Evolutionary conservation across 495 filamentous ascomycete species (phyloP).

Genomic region (Achaetomiella virescens): DNA sequence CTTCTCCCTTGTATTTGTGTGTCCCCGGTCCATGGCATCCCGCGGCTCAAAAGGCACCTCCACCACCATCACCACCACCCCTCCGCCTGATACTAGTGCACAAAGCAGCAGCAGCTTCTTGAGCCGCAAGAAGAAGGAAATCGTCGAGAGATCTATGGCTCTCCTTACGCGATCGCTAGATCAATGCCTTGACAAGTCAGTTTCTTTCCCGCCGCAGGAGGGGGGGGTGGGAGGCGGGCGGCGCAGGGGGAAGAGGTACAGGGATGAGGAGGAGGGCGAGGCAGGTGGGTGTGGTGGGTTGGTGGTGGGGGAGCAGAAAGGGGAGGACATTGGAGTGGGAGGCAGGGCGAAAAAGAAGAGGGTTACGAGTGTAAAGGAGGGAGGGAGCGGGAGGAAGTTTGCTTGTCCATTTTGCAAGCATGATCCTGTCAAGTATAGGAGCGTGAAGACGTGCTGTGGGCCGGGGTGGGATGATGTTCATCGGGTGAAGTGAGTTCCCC

Average conservation of each 20-base stretch:
- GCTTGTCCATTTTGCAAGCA: conserved; percentile 43
- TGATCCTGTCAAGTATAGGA: conserved; percentile 30
- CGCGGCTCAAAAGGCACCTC: conserved; percentile 18
- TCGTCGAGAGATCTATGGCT: conserved; percentile 30
- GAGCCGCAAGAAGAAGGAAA: conserved; percentile 25
- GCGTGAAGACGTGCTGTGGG: conserved; percentile 34
- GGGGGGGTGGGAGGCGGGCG: neutral
- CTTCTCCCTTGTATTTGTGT: conserved; percentile 15
- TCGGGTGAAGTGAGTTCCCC: conserved; percentile 36
- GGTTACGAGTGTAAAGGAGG: conserved; percentile 7
- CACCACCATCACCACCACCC: conserved; percentile 12
- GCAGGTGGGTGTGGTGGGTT: neutral
- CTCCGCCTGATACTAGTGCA: neutral
- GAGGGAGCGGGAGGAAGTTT: conserved; percentile 18
- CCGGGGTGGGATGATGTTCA: conserved; percentile 40
- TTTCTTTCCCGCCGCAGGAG: conserved; percentile 11
- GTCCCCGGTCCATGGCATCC: conserved; percentile 25
- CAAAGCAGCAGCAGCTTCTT: conserved; percentile 17
- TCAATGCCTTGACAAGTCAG: conserved; percentile 23
- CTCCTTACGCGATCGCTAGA: conserved; percentile 18
- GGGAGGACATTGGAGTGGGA: neutral
- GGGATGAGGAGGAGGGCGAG: conserved; percentile 2
- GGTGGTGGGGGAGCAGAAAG: neutral
- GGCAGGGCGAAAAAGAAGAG: conserved; percentile 17
- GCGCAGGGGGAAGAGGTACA: conserved; percentile 7